Base-by-base conservation (phyloP, 306 rosid species). In the Abrus pulchellus region DNA sequence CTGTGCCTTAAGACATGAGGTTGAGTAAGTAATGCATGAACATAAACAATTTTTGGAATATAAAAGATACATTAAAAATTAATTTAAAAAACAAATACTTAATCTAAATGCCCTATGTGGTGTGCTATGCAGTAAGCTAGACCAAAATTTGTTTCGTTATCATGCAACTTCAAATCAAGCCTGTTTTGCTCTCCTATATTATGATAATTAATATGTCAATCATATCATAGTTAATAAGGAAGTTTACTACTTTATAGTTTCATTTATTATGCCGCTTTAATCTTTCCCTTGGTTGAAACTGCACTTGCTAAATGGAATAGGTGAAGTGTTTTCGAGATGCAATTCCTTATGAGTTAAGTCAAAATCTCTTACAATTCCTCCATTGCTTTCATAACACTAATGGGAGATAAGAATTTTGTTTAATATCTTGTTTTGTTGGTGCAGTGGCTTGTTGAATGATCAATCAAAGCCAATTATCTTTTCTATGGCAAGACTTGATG, bases 401-500 rank as follows among this genome's bases (percentile, higher is more conserved):
- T 72, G 48, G 59, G 10, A 47, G 7, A 71, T 36, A 40, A 80
- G 45, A 73, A 3, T 47, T 0, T 49, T 29, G 33, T 49, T 50
- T 41, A 41, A 59, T 33, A 71, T 73, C 38, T 54, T 29, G 30
- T 44, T 69, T 54, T 61, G 52, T 28, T 72, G 29, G 49, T 57
- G 48, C 83, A 90, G 97, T 45, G 97, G 94, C 62, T 67, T 67
- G 61, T 63, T 92, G 68, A 79, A 12, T 3, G 94, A 90, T 80
- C 84, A 66, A 69, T 87, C 94, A 68, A 92, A 90, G 83, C 94
- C 93, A 7, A 55, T 89, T 62, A 72, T 92, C 77, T 92, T 90
- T 80, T 83, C 97, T 12, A 92, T 92, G 94, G 90, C 92, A 56
- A 87, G 89, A 79, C 83, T 90, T 53, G 90, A 87, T 69, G 62